Conservation (phyloP, 2,329 filamentous ascomycete species). For the Trichocomaceae sp. region DNA sequence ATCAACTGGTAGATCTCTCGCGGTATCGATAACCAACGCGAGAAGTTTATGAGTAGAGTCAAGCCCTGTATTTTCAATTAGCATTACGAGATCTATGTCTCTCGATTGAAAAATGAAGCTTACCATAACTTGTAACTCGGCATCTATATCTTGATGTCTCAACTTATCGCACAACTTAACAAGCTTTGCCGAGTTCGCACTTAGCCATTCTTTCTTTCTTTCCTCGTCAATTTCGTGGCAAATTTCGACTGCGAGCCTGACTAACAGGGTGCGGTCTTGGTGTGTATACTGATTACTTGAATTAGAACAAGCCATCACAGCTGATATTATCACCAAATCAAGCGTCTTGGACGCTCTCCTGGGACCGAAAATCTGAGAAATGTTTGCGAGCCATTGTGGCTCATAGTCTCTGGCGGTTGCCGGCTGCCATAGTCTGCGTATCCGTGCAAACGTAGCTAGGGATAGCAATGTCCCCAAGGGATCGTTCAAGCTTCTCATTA, state of each 20-base stretch:
- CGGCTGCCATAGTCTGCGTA: constrained; percentile 20
- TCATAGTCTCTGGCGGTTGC: constrained; percentile 14
- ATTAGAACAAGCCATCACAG: constrained; percentile 35
- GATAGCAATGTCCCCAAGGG: constrained; percentile 37
- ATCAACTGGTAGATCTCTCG: constrained; percentile 22
- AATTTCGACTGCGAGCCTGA: constrained; percentile 32
- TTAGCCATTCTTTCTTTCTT: constrained; percentile 31
- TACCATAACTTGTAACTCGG: constrained; percentile 31
- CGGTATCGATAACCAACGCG: constrained; percentile 20
- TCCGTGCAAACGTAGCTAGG: constrained; percentile 34
- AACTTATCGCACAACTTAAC: constrained; percentile 36
- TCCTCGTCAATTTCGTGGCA: constrained; percentile 27
- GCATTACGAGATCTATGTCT: neutral
- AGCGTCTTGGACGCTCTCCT: constrained; percentile 36
- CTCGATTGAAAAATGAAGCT: neutral
- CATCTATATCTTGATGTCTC: constrained; percentile 22
- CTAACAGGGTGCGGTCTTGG: constrained; percentile 27
- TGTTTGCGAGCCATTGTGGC: constrained; percentile 29
- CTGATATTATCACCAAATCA: constrained; percentile 36
- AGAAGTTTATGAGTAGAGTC: constrained; percentile 25
- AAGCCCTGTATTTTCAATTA: constrained; percentile 22
- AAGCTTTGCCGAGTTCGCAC: constrained; percentile 27
- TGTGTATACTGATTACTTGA: constrained; percentile 24
- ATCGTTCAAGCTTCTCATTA: constrained; percentile 33
- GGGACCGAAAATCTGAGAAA: constrained; percentile 34